phyloP scores from a whole-genome alignment of 805 yeast genomes.

The Cyberlindnera mycetangii region DNA sequence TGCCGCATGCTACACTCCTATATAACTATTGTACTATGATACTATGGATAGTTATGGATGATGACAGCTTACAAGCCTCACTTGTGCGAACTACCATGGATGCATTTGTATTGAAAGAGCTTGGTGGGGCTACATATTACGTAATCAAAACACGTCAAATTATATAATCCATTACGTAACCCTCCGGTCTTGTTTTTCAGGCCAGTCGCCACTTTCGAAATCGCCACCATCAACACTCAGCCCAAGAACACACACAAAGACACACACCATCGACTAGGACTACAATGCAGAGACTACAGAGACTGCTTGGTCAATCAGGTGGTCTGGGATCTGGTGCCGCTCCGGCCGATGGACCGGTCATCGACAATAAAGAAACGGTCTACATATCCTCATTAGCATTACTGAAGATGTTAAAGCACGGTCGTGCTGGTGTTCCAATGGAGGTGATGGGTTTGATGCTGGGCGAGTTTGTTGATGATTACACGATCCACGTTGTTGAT shows the following conservation, averaged over 20 bases:
- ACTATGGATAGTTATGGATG: no score
- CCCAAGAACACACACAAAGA: no score
- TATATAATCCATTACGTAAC: no score
- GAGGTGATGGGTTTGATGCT: conserved; percentile 97
- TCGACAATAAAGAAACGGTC: conserved; percentile 95
- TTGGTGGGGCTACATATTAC: no score
- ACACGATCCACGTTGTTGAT: conserved; percentile 94
- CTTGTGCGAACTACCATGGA: no score
- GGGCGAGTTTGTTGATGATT: conserved; percentile 97
- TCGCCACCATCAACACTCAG: not conserved
- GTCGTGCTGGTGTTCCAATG: conserved; percentile 89
- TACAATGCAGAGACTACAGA: conserved; percentile 40
- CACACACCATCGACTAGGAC: no score
- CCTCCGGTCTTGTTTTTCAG: no score
- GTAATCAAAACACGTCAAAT: no score
- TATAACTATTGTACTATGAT: no score
- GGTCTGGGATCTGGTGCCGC: conserved; percentile 42
- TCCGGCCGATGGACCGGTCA: conserved; percentile 71
- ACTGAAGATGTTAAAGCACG: conserved; percentile 95
- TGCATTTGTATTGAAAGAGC: no score
- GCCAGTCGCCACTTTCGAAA: not conserved
- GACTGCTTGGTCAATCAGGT: conserved; percentile 39
- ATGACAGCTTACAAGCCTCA: no score
- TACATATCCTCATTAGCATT: conserved; percentile 94
- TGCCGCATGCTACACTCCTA: no score